phyloP scores from a whole-genome alignment of 2,329 filamentous ascomycete species.

The Xylariaceae sp. region DNA sequence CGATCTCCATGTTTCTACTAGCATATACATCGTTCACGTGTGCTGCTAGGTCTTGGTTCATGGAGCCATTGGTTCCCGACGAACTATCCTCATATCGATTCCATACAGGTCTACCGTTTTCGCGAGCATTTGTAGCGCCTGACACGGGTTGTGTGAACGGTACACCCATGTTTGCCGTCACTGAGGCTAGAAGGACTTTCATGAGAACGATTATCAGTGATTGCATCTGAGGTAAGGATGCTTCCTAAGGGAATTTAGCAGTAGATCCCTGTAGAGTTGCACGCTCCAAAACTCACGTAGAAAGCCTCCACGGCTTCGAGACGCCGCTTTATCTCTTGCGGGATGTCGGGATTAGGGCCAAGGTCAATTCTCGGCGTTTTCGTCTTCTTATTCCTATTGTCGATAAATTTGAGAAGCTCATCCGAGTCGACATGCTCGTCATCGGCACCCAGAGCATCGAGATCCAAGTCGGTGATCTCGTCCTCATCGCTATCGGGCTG shows the following conservation, averaged over 20 bases:
- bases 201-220: conserved; percentile 90
- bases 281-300: conserved; percentile 61
- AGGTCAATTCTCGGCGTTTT: conserved; percentile 43
- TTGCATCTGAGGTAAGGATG: conserved; percentile 79
- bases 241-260: conserved; percentile 50
- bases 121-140: conserved; percentile 39
- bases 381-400: conserved; percentile 39
- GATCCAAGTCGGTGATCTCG: conserved; percentile 38
- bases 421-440: conserved; percentile 36
- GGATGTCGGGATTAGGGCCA: conserved; percentile 48
- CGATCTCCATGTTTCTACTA: conserved; percentile 73
- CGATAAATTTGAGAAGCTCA: conserved; percentile 41
- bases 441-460: conserved; percentile 31
- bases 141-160: conserved; percentile 44
- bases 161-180: conserved; percentile 74
- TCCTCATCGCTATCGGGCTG: conserved; percentile 39
- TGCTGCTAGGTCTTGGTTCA: conserved; percentile 42
- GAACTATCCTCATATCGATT: conserved; percentile 32
- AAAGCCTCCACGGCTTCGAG: conserved; percentile 77
- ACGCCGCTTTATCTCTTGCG: conserved; percentile 57
- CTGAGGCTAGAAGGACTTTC: conserved; percentile 81
- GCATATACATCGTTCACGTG: conserved; percentile 75
- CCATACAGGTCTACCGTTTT: conserved; percentile 38
- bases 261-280: not conserved
- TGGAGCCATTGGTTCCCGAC: conserved; percentile 32